Evolutionary conservation across 805 yeast species (phyloP), one percentile per base, ranked within the genome.

Genomic region (Starmerella bacillaris): DNA sequence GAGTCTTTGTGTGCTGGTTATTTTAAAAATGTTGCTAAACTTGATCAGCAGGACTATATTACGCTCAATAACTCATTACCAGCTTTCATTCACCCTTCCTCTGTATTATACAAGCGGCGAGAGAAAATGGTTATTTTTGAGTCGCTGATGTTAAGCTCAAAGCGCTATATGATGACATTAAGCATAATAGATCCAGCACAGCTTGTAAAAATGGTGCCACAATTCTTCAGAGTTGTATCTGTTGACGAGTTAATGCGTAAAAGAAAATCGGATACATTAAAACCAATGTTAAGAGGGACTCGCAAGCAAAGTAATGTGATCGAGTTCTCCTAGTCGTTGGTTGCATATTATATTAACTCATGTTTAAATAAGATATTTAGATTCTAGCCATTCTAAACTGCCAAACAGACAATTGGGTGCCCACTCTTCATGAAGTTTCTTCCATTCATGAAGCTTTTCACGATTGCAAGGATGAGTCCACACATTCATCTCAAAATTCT

Each of bases 381-480:
- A 68, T 15, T 65, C 51, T 9, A 80, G 72, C 98, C 98, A 86
- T 20, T 67, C 70, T 46, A 82, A 78, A 44, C 80, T 71, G 37
- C 82, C 54, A 51, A 86, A 84, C 2, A 84, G 72, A 11, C 80
- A 82, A 3, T 72, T 59, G 1, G 95, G 94, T 58, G 86, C 95
- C 50, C 67, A 67, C 41, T 69, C 64, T 33, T 57, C 59, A 53
- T 95, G 69, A 12, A 77, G 63, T 34, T 62, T 52, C 51, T 76
- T 72, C 64, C 69, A 86, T 9, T 47, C 53, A 43, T 83, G 63
- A 44, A 74, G 74, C 6, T 72, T 69, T 8, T 89, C 76, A 42
- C 69, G 74, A 35, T 60, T 57, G n/a, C 31, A 36, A 17, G 29
- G 36, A 18, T 30, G 35, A 22, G 30, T 30, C 31, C 60, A 68